Conservation (phyloP, 305 asterid species). For the Fraxinus ornus region DNA sequence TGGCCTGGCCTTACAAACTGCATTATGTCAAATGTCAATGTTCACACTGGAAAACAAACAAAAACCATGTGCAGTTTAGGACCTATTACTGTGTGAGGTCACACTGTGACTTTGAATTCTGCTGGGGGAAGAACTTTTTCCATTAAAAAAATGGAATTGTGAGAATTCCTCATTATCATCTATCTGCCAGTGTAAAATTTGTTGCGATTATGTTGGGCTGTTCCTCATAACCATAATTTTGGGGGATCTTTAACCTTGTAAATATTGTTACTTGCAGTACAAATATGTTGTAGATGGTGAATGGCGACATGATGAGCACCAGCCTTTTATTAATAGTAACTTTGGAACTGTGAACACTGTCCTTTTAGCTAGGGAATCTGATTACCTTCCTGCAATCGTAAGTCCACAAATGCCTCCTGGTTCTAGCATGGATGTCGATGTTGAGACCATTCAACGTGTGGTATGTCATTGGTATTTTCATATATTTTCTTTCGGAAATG, state of each 20-base stretch:
- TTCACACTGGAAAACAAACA: not conserved
- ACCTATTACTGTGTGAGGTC: not conserved
- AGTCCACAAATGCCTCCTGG: conserved; percentile 55
- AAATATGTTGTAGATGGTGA: conserved; percentile 98
- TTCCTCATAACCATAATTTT: conserved; percentile 3
- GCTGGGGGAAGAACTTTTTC: not conserved
- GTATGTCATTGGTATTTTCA: conserved; percentile 38
- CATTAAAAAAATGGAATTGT: not conserved
- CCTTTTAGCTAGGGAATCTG: conserved; percentile 64
- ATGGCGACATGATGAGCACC: conserved; percentile 91
- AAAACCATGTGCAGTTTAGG: not conserved
- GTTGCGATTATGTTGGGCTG: conserved; percentile 12
- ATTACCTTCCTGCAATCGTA: conserved; percentile 43
- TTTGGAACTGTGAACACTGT: conserved; percentile 79
- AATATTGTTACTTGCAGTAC: conserved; percentile 57
- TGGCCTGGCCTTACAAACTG: not conserved
- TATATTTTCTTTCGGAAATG: not conserved
- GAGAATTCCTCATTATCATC: not conserved
- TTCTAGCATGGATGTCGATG: conserved; percentile 90
- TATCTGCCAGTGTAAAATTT: not conserved
- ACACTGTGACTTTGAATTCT: not conserved
- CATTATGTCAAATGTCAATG: not conserved
- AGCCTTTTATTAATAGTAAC: conserved; percentile 63
- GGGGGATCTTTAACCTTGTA: conserved; percentile 11
- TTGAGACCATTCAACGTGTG: conserved; percentile 68